A percentile compares a stretch with the other conserved stretches of the same genome.
Conservation (phyloP, 2,329 filamentous ascomycete species). For the Phyllosticta paracitricarpa region DNA sequence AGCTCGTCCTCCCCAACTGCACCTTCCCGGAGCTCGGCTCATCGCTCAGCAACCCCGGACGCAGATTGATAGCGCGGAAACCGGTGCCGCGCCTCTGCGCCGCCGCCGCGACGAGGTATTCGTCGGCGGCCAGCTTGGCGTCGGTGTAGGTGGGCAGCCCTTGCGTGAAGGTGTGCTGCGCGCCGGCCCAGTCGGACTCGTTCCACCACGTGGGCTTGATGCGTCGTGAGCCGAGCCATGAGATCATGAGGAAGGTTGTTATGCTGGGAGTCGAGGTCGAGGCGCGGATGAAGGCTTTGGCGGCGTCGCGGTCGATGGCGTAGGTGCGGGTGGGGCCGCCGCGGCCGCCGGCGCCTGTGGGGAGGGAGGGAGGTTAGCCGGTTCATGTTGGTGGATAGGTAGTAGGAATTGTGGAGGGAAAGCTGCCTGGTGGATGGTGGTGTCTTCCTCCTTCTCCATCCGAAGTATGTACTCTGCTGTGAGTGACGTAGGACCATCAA, state of each 20-base stretch:
- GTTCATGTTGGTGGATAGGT: too few relatives aligned
- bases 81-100: constrained; percentile 21
- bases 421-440: neutral
- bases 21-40: constrained; percentile 37
- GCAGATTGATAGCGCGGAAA: constrained; percentile 42
- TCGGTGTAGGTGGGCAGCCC: constrained; percentile 42
- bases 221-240: constrained; percentile 42
- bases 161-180: constrained; percentile 39
- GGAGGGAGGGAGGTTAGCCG: neutral
- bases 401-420: neutral
- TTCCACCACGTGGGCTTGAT: constrained; percentile 41
- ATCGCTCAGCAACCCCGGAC: constrained; percentile 42
- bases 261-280: constrained; percentile 35
- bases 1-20: constrained; percentile 36
- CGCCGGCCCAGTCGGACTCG: constrained; percentile 36
- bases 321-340: constrained; percentile 41
- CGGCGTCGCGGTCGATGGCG: constrained; percentile 45
- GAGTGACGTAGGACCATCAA: neutral
- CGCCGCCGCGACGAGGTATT: constrained; percentile 36
- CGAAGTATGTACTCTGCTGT: too few relatives aligned
- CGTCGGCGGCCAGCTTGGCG: constrained; percentile 47
- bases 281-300: constrained; percentile 43
- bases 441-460: neutral
- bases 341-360: constrained; percentile 45
- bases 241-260: constrained; percentile 46